phyloP scores from a whole-genome alignment of 805 yeast genomes.

The Lipomyces yamanashiensis region DNA sequence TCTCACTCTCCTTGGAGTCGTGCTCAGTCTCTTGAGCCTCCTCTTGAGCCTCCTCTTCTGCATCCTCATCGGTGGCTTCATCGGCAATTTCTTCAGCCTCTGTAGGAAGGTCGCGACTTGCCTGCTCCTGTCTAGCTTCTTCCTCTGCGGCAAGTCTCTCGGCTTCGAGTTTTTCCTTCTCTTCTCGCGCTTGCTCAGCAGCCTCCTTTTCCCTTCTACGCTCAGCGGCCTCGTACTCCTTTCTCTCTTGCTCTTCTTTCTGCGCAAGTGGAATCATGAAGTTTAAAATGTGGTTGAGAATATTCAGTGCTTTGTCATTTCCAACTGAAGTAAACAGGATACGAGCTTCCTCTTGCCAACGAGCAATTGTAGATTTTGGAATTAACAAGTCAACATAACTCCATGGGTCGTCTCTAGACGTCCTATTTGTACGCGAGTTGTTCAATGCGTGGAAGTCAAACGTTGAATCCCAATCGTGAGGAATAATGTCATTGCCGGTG shows the following conservation, averaged over 20 bases:
- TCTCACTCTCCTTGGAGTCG: slow-evolving; percentile 15
- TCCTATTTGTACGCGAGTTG: slow-evolving; percentile 12
- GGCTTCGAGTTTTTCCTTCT: slow-evolving; percentile 36
- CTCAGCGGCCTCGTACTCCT: slow-evolving; percentile 32
- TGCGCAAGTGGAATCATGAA: slow-evolving; percentile 36
- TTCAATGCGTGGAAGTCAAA: slow-evolving; percentile 13
- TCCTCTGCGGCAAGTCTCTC: slow-evolving; percentile 21
- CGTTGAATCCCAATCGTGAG: slow-evolving; percentile 28
- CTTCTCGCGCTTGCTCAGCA: slow-evolving; percentile 40
- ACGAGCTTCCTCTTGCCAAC: slow-evolving; percentile 68
- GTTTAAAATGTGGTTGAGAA: slow-evolving; percentile 39
- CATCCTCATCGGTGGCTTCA: slow-evolving; percentile 38
- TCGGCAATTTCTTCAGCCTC: slow-evolving; percentile 19
- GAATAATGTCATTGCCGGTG: slow-evolving; percentile 19
- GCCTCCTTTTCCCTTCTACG: slow-evolving; percentile 40
- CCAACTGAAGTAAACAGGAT: slow-evolving; percentile 55
- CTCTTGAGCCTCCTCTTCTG: slow-evolving; percentile 26
- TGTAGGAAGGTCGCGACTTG: background rate
- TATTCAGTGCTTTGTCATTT: slow-evolving; percentile 42
- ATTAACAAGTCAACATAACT: slow-evolving; percentile 35
- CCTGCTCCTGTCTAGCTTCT: background rate
- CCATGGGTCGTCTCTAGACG: slow-evolving; percentile 27
- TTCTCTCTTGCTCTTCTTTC: slow-evolving; percentile 30
- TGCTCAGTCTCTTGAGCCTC: background rate
- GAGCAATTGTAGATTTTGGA: slow-evolving; percentile 56